Conservation (phyloP, 2,329 filamentous ascomycete genomes). For the Pseudocercospora fuligena region DNA sequence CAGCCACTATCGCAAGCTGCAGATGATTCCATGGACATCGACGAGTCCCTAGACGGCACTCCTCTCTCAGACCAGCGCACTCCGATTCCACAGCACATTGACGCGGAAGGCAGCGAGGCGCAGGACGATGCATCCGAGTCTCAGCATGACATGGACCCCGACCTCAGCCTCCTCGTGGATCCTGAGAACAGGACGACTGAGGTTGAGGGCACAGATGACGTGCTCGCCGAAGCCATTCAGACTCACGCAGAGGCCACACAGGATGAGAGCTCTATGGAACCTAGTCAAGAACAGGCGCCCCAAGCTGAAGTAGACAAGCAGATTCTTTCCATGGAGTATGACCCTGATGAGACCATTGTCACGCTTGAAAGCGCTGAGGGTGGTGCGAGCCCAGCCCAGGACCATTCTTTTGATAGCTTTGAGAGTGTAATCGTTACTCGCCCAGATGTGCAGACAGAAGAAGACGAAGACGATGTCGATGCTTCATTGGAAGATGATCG, state of each 20-base stretch:
- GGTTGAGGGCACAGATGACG: conserved; percentile 6
- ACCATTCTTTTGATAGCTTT: conserved; percentile 21
- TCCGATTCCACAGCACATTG: conserved; percentile 9
- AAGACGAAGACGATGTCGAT: conserved; percentile 3
- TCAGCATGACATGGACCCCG: conserved; percentile 10
- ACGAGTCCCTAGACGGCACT: background rate
- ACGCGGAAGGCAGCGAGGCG: background rate
- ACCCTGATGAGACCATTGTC: conserved; percentile 27
- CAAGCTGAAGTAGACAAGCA: background rate
- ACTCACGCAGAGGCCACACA: background rate
- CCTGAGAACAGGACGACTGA: background rate
- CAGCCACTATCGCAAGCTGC: conserved; percentile 20
- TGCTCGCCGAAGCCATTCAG: background rate
- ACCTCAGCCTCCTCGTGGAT: conserved; percentile 18
- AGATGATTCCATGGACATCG: conserved; percentile 14
- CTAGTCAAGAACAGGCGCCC: background rate
- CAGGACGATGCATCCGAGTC: background rate
- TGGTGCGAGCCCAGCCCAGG: conserved; percentile 11
- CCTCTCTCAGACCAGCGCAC: conserved; percentile 1
- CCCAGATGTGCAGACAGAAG: background rate
- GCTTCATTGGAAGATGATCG: conserved; percentile 11
- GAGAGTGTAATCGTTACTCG: conserved; percentile 29
- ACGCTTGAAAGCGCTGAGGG: conserved; percentile 22
- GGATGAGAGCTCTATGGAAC: background rate
- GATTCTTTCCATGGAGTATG: background rate